Percentiles rank a stretch among this genome's conserved stretches.
phyloP scores from a whole-genome alignment of 306 rosid genomes.

The Corylus americana region DNA sequence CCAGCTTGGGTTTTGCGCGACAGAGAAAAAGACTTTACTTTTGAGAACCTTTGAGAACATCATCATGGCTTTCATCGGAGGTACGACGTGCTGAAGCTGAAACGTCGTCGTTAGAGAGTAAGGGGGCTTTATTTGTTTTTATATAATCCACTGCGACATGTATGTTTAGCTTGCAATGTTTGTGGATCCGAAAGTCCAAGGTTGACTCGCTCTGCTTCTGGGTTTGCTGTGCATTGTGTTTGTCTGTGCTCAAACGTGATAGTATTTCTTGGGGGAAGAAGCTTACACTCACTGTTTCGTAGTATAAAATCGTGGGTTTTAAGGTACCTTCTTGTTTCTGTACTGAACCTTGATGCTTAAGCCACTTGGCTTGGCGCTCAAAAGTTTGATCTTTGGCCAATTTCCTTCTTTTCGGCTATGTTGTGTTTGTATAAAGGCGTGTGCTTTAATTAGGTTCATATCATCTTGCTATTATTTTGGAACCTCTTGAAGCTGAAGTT shows the following conservation, averaged over 20 bases:
- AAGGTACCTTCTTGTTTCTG: background rate
- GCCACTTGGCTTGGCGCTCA: background rate
- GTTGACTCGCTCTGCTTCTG: background rate
- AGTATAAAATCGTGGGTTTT: background rate
- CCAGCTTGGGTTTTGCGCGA: background rate
- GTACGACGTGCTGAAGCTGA: background rate
- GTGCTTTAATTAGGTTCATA: background rate
- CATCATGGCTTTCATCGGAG: background rate
- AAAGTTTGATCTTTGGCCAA: slow-evolving; percentile 8
- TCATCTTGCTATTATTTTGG: background rate
- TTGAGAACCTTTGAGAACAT: background rate
- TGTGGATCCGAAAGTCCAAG: slow-evolving; percentile 5
- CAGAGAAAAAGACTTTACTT: background rate
- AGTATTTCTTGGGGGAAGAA: slow-evolving; percentile 6
- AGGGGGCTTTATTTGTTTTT: slow-evolving; percentile 4
- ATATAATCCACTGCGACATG: background rate
- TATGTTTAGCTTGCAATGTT: background rate
- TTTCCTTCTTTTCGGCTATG: background rate
- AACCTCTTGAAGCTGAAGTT: slow-evolving; percentile 3
- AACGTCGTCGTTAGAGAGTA: slow-evolving; percentile 23
- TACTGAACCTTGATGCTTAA: background rate
- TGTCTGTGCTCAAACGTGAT: slow-evolving; percentile 10
- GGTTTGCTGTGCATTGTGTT: slow-evolving; percentile 7
- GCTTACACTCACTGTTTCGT: background rate
- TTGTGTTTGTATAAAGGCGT: slow-evolving; percentile 2